A percentile compares a stretch with the other conserved stretches of the same genome.
phyloP scores from a whole-genome alignment of 2,329 filamentous ascomycete genomes.

The Aureobasidium leucospermi region DNA sequence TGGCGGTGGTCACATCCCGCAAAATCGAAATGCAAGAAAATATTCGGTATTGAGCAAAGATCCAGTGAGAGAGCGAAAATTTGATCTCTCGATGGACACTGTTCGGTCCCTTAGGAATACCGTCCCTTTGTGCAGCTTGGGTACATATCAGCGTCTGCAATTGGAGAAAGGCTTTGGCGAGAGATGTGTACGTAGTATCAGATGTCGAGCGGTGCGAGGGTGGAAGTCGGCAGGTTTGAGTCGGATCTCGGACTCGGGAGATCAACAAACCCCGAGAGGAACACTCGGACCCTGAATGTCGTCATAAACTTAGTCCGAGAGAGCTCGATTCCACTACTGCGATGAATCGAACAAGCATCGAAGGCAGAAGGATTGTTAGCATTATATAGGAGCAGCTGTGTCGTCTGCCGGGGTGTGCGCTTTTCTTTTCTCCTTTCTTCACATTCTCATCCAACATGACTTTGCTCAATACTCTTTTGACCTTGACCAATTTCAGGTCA shows the following conservation, averaged over 20 bases:
- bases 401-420: neutral
- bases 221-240: no score
- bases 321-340: neutral
- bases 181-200: no score
- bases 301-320: neutral
- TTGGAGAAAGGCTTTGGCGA: no score
- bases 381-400: neutral
- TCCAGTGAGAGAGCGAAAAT: no score
- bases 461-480: constrained; percentile 45
- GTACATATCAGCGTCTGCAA: no score
- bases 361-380: neutral
- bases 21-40: no score
- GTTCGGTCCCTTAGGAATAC: no score
- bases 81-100: no score
- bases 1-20: no score
- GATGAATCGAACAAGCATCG: neutral
- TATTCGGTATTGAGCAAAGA: no score
- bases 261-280: neutral
- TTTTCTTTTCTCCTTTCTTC: neutral
- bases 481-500: constrained; percentile 53
- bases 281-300: constrained; percentile 8
- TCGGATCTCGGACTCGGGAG: neutral
- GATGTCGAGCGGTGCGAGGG: no score
- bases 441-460: constrained; percentile 22
- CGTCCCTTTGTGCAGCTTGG: no score